Conservation (phyloP, 2,329 filamentous ascomycete genomes). For the Aureobasidium sp. region DNA sequence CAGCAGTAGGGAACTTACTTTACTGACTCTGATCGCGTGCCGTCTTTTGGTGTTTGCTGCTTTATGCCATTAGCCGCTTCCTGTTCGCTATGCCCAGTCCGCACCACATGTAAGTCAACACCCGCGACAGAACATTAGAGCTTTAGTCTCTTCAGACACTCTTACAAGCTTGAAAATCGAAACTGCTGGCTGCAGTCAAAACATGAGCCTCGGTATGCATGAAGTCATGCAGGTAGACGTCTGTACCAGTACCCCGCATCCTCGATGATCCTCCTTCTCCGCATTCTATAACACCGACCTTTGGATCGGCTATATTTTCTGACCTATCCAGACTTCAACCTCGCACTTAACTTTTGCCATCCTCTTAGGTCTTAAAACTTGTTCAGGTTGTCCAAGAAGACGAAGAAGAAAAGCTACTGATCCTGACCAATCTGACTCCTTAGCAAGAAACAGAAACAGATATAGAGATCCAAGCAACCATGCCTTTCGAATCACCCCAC, state of each 20-base stretch:
- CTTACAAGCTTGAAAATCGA: no score
- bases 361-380: neutral
- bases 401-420: neutral
- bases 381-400: neutral
- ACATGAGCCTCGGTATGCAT: neutral
- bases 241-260: neutral
- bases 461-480: neutral
- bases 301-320: neutral
- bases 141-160: no score
- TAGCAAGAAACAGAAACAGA: neutral
- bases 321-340: neutral
- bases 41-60: no score
- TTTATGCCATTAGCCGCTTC: no score
- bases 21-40: no score
- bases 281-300: neutral
- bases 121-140: no score
- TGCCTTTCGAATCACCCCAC: constrained; percentile 30
- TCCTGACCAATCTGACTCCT: neutral
- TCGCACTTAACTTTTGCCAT: neutral
- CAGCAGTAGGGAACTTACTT: no score
- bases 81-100: no score
- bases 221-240: neutral
- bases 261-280: neutral
- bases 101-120: no score
- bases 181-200: no score